Evolutionary conservation across 257 asterid genomes (phyloP).

Genomic region (Rauvolfia tetraphylla): DNA sequence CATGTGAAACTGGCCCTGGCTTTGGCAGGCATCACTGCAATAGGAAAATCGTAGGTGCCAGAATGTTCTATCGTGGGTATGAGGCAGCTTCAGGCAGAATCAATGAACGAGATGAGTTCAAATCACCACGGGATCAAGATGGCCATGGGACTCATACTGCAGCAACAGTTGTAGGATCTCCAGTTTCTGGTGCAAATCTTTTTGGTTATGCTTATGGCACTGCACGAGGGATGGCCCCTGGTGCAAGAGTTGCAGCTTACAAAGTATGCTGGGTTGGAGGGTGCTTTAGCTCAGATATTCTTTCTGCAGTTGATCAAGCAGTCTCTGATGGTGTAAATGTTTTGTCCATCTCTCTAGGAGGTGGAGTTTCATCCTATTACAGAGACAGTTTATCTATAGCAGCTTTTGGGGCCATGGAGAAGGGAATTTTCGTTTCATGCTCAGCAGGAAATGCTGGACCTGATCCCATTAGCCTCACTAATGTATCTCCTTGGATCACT

Average conservation of each 20-base stretch:
- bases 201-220: slow-evolving; percentile 85
- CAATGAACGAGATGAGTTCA: slow-evolving; percentile 57
- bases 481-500: slow-evolving; percentile 92
- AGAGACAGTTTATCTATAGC: slow-evolving; percentile 74
- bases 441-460: slow-evolving; percentile 97
- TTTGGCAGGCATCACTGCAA: slow-evolving; percentile 61
- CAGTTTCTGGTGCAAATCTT: slow-evolving; percentile 65
- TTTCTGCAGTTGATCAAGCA: slow-evolving; percentile 86
- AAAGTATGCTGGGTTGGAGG: slow-evolving; percentile 96
- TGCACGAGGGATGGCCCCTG: slow-evolving; percentile 86
- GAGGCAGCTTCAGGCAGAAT: slow-evolving; percentile 83
- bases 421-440: slow-evolving; percentile 77
- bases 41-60: slow-evolving; percentile 75
- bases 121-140: slow-evolving; percentile 83
- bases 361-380: slow-evolving; percentile 73
- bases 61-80: slow-evolving; percentile 64
- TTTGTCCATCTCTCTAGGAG: slow-evolving; percentile 82
- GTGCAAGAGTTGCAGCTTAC: slow-evolving; percentile 79
- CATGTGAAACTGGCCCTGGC: slow-evolving; percentile 67
- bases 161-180: slow-evolving; percentile 67
- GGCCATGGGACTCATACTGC: slow-evolving; percentile 98
- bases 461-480: slow-evolving; percentile 79
- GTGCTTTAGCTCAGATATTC: slow-evolving; percentile 86
- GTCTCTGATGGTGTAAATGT: slow-evolving; percentile 85
- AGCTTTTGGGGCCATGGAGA: slow-evolving; percentile 91